phyloP scores from a whole-genome alignment of 148 eudicot genomes.

The Polygonum aviculare region DNA sequence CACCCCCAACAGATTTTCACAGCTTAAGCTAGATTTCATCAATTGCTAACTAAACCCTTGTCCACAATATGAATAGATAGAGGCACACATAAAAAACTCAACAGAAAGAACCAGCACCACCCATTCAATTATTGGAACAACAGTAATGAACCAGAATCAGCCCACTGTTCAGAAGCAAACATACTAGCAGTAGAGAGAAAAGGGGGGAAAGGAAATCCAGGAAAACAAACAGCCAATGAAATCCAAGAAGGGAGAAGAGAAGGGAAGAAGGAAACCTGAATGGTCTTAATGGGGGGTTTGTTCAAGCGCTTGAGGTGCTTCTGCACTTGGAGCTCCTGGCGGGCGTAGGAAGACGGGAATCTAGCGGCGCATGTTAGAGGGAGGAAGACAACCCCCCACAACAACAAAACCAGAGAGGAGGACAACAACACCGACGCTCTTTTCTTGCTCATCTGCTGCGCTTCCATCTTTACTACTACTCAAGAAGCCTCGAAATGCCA shows the following conservation, averaged over 20 bases:
- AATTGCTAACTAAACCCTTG: background rate
- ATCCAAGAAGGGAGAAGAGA: background rate
- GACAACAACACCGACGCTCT: constrained; percentile 7
- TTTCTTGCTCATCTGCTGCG: constrained; percentile 14
- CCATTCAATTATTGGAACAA: background rate
- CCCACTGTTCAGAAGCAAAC: background rate
- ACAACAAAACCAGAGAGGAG: constrained; percentile 10
- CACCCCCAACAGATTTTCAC: background rate
- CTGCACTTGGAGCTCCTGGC: constrained; percentile 58
- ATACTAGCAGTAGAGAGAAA: background rate
- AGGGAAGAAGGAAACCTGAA: constrained; percentile 36
- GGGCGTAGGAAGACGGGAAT: constrained; percentile 27
- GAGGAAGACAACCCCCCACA: constrained; percentile 22
- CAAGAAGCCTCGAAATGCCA: constrained; percentile 1
- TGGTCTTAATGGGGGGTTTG: constrained; percentile 57
- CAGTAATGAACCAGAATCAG: background rate
- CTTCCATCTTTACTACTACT: constrained; percentile 21
- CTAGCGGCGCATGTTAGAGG: constrained; percentile 37
- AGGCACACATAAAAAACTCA: too few relatives aligned
- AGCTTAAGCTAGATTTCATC: background rate
- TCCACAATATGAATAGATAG: background rate
- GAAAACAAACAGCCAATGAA: background rate
- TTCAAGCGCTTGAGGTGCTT: constrained; percentile 81
- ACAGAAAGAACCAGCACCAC: background rate
- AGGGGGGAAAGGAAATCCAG: background rate